Evolutionary conservation across 23 red algal species (phyloP), one percentile per base, ranked within the genome.

Genomic region (Chondrus crispus): DNA sequence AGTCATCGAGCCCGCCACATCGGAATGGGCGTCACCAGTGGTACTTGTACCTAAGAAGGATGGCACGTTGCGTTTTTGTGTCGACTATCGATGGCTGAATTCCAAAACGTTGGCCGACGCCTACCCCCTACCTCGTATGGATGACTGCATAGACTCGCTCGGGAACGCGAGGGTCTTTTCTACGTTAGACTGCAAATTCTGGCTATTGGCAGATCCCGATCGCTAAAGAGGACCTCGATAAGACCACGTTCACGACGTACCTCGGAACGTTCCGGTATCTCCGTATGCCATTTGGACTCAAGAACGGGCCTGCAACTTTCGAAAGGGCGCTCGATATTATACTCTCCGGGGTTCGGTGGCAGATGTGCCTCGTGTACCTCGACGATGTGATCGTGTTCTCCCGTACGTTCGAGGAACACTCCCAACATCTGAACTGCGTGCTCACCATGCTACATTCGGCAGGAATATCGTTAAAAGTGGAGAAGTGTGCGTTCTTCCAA

Each of bases 261-360:
- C 19, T 30, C 12, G 68, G 86, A 7, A 41, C 2, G 1, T 90
- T 58, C 45, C 51, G 48, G 9, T 92, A 51, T 46, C 52, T 60
- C 14, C 74, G 88, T 52, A 80, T 83, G 52, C 88, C 53, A 1
- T 84, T 92, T 84, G 88, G 75, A 18, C 36, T 62, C 5, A 83
- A 43, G 24, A 92, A 92, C 47, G 88, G 47, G n/a, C 88, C 57
- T 12, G 88, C 88, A 12, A 92, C 88, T 22, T 92, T 92, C 52
- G 76, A 92, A 41, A 36, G 88, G 16, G 76, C 88, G 52, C 16
- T 92, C n/a, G 88, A 92, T 53, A 46, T 92, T 9, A 63, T 92
- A 10, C 52, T 92, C 13, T 32, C 76, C 38, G 46, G 46, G 26
- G 70, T 92, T 33, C 2, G 62, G 37, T 92, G 74, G 71, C 29